Evolutionary conservation across 805 yeast genomes (phyloP).

Genomic region (Candida nitratophila): DNA sequence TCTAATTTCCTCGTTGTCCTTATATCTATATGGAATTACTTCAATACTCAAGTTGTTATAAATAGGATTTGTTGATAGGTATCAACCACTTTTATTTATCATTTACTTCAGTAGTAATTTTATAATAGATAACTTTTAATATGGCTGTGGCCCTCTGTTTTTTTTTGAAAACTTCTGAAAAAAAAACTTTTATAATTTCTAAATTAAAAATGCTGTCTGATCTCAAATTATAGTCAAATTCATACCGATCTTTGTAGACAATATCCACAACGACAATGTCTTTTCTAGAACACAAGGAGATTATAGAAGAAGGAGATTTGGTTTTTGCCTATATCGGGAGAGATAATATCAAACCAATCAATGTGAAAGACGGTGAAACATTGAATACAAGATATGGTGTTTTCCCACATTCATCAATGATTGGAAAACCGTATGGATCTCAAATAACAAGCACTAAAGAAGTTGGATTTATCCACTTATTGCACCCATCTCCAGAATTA

Average conservation of each 20-base stretch:
- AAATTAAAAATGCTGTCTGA: too few relatives aligned
- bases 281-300: constrained; percentile 31
- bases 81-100: background rate
- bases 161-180: too few relatives aligned
- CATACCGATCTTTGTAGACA: too few relatives aligned
- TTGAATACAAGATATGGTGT: constrained; percentile 87
- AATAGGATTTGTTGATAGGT: background rate
- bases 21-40: background rate
- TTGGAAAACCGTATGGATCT: constrained; percentile 75
- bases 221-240: too few relatives aligned
- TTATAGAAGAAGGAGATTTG: constrained; percentile 79
- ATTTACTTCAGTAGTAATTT: too few relatives aligned
- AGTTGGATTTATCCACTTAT: constrained; percentile 76
- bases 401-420: constrained; percentile 78
- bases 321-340: constrained; percentile 84
- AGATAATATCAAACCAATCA: constrained; percentile 69
- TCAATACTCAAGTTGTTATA: background rate
- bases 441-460: constrained; percentile 71
- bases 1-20: background rate
- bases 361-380: constrained; percentile 47
- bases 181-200: too few relatives aligned
- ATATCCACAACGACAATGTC: background rate
- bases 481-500: constrained; percentile 90
- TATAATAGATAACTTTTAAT: too few relatives aligned
- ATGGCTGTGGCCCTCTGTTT: background rate